Base-by-base conservation (phyloP, 192 early-diverging fungal genomes). In the Funneliformis mosseae region DNA sequence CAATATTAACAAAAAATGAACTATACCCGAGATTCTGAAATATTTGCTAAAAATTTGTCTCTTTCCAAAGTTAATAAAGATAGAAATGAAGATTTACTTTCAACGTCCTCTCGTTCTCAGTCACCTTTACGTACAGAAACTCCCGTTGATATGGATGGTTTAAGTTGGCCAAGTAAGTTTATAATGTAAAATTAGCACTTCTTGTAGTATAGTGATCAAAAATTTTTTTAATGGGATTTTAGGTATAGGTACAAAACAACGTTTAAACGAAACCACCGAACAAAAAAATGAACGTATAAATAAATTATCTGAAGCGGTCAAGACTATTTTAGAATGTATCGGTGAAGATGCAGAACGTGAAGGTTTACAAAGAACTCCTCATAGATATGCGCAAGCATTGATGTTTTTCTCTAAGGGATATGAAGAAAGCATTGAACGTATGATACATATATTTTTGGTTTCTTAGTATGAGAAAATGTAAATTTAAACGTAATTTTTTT, bases 401-500 rank as follows among this genome's bases (percentile, higher is more conserved):
- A 93, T 97, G 93, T 99, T 98, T 81, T 95, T 99, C 81, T 97
- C 98, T 21, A 95, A 98, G 85, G 98, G 98, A n/a, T 99, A 99
- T 86, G 97, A 99, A 84, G 91, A 93, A 84, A 92, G 91, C 25
- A 89, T 99, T 77, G 90, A 89, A 81, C 87, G 89, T 92, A 86
- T 79, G 78, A 25, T 8, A 42, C 18, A 11, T 14, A 6, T 27
- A 69, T 45, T 41, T 68, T 68, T 18, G 60, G 38, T 39, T 78
- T 23, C 61, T 39, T 43, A 2, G 5, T 43, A 50, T 48, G 25
- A 76, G 50, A 25, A 63, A 8, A n/a, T 23, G 33, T 33, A 33
- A 27, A 68, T 48, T 43, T 23, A n/a, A 68, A 76, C 68, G 8
- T 42, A 62, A 76, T 74, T 41, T 55, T 21, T 33, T 33, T 33